Evolutionary conservation across 2,329 filamentous ascomycete genomes (phyloP).

Genomic region (Fusarium pseudograminearum): DNA sequence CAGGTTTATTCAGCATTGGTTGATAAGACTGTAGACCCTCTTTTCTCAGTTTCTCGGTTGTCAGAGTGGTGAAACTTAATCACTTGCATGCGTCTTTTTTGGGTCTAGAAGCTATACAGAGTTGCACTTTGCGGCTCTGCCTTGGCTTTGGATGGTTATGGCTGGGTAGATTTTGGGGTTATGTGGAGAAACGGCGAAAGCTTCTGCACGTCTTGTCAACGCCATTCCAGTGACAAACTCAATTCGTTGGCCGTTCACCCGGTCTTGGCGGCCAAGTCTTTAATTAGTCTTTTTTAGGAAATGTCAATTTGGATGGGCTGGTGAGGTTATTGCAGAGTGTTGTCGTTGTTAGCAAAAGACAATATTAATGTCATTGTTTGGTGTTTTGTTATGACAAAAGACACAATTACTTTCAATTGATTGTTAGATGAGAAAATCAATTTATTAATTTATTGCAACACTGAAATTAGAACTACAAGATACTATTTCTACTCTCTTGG

Average conservation of each 20-base stretch:
- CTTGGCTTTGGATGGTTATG: not conserved
- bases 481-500: no score
- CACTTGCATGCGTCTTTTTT: not conserved
- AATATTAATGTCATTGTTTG: no score
- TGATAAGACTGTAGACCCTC: not conserved
- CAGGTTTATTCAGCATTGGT: not conserved
- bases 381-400: no score
- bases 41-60: not conserved
- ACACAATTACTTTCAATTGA: no score
- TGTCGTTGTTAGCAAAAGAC: accelerated
- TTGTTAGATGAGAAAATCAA: no score
- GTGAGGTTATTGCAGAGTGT: no score
- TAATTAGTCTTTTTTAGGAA: no score
- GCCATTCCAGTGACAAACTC: not conserved
- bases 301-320: no score
- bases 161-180: not conserved
- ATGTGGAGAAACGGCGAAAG: not conserved
- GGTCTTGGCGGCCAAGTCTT: no score
- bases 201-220: not conserved
- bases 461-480: no score
- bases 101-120: not conserved
- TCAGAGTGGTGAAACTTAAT: not conserved
- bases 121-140: not conserved
- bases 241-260: no score
- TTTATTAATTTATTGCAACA: no score